phyloP scores from a whole-genome alignment of 257 asterid species.

The Fraxinus cuspidata region DNA sequence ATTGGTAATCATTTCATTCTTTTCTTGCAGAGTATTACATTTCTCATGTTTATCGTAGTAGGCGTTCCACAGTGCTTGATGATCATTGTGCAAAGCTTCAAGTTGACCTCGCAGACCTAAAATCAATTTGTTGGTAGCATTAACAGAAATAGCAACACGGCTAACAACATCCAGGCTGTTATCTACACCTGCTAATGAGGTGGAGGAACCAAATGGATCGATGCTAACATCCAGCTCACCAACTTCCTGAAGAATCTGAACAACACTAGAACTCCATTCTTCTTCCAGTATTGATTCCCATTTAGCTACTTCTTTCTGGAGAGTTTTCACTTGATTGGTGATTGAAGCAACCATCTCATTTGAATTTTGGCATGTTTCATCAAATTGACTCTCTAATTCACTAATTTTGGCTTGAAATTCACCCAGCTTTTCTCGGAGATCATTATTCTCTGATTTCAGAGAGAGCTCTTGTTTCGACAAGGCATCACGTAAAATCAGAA shows the following conservation, averaged over 20 bases:
- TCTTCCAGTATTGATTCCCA: conserved; percentile 51
- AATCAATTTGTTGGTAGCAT: conserved; percentile 58
- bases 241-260: conserved; percentile 56
- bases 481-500: conserved; percentile 47
- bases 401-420: conserved; percentile 44
- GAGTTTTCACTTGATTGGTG: conserved; percentile 55
- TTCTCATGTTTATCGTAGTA: conserved; percentile 36
- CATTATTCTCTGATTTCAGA: conserved; percentile 61
- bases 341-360: conserved; percentile 55
- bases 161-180: conserved; percentile 42
- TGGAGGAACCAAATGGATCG: conserved; percentile 37
- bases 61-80: conserved; percentile 43
- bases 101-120: conserved; percentile 56
- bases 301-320: conserved; percentile 56
- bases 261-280: conserved; percentile 59
- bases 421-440: conserved; percentile 51
- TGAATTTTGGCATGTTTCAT: conserved; percentile 50
- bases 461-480: conserved; percentile 52
- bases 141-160: conserved; percentile 57
- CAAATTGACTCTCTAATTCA: conserved; percentile 60
- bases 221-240: conserved; percentile 52
- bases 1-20: conserved; percentile 43
- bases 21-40: conserved; percentile 35
- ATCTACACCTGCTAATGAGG: conserved; percentile 33
- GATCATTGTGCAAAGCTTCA: conserved; percentile 50